Base-by-base conservation (phyloP, 768 basidiomycete genomes). In the Boletellus ananas region DNA sequence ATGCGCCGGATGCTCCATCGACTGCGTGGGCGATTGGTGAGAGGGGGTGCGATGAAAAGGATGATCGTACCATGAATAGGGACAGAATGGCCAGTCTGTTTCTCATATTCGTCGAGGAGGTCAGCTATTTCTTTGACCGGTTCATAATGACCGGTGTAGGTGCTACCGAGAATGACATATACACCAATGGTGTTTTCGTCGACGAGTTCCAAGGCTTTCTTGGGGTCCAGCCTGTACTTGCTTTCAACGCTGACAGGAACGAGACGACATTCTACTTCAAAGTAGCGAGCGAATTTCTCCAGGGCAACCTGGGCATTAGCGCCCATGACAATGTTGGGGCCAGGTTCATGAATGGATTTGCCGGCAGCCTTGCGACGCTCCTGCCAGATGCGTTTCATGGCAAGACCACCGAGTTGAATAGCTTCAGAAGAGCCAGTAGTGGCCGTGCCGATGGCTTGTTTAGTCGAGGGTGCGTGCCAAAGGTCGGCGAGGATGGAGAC, bases 61-160 rank as follows among this genome's bases (percentile, higher is more conserved):
- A 27, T 25, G 34, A 34, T 48, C 52, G 21, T 42, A 66, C 59
- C 58, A 51, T 75, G 76, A 52, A 78, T 74, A 18, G 78, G 74
- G 29, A 77, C 71, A 42, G 64, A 66, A 52, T 50, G 63, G n/a
- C 76, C 77, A 0, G 73, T 77, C 52, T 67, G 58, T 17, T 43
- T 63, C 64, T 84, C 76, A 59, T 80, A 84, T 50, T 69, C 75
- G 71, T 77, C 75, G 66, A 92, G 72, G 10, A 89, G 75, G 36
- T 84, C 82, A 1, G 86, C 74, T 83, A 96, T 89, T 64, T 85
- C 88, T 64, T 88, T 79, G 29, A 96, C 93, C 12, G 86, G 83
- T 59, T 95, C 94, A 59, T 76, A 81, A 57, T 73, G 74, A n/a
- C 76, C 79, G 6, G 79, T 80, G 56, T 74, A 77, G 21, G 75